A percentile compares a stretch with the other conserved stretches of the same genome.
These are phyloP conservation scores for Paulownia fortunei DNA, from an alignment of 257 asterid genomes.

Conservation along the genomic window DNA sequence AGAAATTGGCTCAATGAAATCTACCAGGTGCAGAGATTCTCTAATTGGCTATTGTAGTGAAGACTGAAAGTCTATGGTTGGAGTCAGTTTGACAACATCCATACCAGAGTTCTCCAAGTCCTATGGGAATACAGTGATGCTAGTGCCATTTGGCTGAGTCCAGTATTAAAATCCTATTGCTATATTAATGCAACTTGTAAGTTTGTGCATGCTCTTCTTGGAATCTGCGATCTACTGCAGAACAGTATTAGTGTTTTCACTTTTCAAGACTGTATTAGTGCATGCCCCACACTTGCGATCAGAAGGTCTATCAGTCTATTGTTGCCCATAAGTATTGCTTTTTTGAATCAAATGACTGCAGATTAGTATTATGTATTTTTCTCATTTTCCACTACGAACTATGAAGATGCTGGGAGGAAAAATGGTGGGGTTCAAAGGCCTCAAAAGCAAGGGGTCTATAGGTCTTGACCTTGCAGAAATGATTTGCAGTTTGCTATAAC, in stretches of 20 bases:
- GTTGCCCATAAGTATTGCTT: too few relatives aligned
- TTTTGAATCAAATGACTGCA: too few relatives aligned
- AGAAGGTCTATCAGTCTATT: too few relatives aligned
- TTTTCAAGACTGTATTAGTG: not conserved
- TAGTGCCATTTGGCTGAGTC: not conserved
- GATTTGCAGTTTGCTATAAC: too few relatives aligned
- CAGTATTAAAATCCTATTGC: not conserved
- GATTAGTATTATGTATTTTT: too few relatives aligned
- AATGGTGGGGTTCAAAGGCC: too few relatives aligned
- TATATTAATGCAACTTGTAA: not conserved
- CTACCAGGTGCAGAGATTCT: constrained; percentile 20
- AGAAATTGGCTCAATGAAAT: constrained; percentile 67
- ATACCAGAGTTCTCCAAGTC: not conserved
- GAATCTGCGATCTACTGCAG: not conserved
- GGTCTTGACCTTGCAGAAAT: too few relatives aligned
- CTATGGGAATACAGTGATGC: not conserved
- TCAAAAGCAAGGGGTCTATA: too few relatives aligned
- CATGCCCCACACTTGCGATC: too few relatives aligned
- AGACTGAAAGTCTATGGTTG: constrained; percentile 15
- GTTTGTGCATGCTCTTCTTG: not conserved
- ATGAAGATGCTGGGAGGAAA: too few relatives aligned
- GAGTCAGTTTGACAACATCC: not conserved
- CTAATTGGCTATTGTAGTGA: constrained; percentile 19
- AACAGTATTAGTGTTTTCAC: not conserved
- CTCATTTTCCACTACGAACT: too few relatives aligned